phyloP scores from a whole-genome alignment of 371 early-diverging fungal genomes.

The Syncephalastrum sp. region DNA sequence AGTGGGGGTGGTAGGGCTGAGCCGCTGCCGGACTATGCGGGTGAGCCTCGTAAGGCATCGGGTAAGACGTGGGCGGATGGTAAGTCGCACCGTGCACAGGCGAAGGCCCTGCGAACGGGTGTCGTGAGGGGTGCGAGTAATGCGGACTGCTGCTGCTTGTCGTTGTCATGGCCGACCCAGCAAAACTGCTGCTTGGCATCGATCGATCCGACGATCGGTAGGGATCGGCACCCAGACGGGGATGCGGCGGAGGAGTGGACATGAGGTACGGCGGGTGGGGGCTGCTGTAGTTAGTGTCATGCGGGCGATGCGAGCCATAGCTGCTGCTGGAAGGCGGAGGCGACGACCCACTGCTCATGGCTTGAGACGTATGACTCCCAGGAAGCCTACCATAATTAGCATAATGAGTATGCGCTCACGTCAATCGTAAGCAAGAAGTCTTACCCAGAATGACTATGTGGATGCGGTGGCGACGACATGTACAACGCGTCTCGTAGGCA shows the following conservation, averaged over 20 bases:
- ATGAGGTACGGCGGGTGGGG: not conserved
- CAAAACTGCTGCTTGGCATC: not conserved
- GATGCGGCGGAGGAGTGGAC: not conserved
- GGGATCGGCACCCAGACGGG: slow-evolving; percentile 4
- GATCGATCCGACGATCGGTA: not conserved
- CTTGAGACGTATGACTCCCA: not conserved
- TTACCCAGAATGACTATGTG: slow-evolving; percentile 4
- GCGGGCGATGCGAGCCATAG: not conserved
- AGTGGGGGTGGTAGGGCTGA: not conserved
- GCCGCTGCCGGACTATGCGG: not conserved
- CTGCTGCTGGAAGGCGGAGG: not conserved
- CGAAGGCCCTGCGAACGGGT: not conserved
- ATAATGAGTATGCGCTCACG: no score
- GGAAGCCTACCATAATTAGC: not conserved
- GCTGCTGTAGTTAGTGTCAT: not conserved
- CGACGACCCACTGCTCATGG: not conserved
- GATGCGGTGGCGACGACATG: slow-evolving; percentile 9
- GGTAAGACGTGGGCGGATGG: not conserved
- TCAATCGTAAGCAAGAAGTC: not conserved
- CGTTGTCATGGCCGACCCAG: not conserved
- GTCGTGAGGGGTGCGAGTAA: not conserved
- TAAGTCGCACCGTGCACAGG: slow-evolving; percentile 2
- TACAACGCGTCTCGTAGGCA: not conserved
- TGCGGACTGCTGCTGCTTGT: not conserved
- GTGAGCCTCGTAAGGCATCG: slow-evolving; percentile 3